Evolutionary conservation across 495 filamentous ascomycete species (phyloP).

Genomic region (Antarctomyces pellizariae): DNA sequence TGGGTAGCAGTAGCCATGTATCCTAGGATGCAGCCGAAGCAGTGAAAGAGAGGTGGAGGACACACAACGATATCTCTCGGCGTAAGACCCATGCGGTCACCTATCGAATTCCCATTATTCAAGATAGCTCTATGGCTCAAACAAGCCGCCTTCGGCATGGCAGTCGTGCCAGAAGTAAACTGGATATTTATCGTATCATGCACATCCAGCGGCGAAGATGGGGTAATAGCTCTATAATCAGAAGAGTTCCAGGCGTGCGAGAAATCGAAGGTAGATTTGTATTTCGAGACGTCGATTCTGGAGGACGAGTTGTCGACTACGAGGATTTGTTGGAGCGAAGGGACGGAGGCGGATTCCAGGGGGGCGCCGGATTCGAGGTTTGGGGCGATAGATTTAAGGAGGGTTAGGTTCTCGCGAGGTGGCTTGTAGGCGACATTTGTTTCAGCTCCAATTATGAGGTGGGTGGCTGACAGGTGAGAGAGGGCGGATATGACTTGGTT

Average conservation of each 20-base stretch:
- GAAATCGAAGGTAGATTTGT: slow-evolving; percentile 16
- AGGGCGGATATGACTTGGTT: slow-evolving; percentile 58
- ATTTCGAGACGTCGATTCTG: slow-evolving; percentile 23
- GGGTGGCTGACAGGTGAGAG: slow-evolving; percentile 45
- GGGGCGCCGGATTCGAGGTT: slow-evolving; percentile 24
- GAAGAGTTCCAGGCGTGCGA: slow-evolving; percentile 4
- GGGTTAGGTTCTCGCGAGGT: slow-evolving; percentile 41
- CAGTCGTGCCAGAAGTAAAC: slow-evolving; percentile 88
- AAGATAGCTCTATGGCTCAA: slow-evolving; percentile 65
- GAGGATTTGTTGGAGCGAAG: slow-evolving; percentile 45
- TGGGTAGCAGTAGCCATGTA: slow-evolving; percentile 90
- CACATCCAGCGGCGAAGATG: slow-evolving; percentile 22
- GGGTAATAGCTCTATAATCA: background rate
- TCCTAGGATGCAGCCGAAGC: slow-evolving; percentile 77
- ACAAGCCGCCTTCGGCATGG: slow-evolving; percentile 76
- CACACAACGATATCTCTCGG: slow-evolving; percentile 54
- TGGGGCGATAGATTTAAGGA: slow-evolving; percentile 41
- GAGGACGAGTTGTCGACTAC: slow-evolving; percentile 59
- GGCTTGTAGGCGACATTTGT: slow-evolving; percentile 66
- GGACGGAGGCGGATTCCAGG: slow-evolving; percentile 40
- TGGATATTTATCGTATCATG: slow-evolving; percentile 83
- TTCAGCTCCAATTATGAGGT: slow-evolving; percentile 66
- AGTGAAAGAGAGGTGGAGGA: slow-evolving; percentile 78
- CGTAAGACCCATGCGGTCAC: slow-evolving; percentile 58
- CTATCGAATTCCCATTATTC: slow-evolving; percentile 73